A percentile compares a stretch with the other conserved stretches of the same genome.
Conservation (phyloP, 257 asterid species). For the Dorcoceras hygrometricum region DNA sequence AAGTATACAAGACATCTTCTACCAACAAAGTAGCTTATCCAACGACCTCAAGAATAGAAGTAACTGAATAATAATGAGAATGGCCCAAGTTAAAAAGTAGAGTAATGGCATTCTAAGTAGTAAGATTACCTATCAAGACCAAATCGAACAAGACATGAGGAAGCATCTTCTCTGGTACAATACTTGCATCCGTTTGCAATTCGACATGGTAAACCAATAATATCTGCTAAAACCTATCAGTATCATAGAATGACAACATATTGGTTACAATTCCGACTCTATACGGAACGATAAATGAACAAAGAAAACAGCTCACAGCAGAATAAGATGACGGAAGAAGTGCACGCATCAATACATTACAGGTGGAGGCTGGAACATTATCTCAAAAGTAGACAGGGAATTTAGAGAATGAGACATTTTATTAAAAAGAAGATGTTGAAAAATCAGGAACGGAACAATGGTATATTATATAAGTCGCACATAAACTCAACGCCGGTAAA, state of each 20-base stretch:
- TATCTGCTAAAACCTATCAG: conserved; percentile 88
- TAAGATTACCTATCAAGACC: conserved; percentile 71
- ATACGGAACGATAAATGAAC: background rate
- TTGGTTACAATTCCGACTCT: background rate
- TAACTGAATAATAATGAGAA: conserved; percentile 10
- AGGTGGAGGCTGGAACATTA: background rate
- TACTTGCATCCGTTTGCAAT: conserved; percentile 91
- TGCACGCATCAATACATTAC: background rate
- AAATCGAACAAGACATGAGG: conserved; percentile 93
- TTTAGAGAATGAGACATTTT: background rate
- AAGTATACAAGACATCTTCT: conserved; percentile 17
- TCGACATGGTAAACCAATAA: conserved; percentile 90
- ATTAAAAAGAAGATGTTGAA: background rate
- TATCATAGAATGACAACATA: conserved; percentile 24
- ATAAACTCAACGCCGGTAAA: background rate
- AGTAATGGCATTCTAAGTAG: conserved; percentile 20
- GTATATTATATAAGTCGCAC: background rate
- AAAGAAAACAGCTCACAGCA: conserved; percentile 1
- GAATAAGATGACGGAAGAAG: background rate
- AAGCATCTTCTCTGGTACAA: conserved; percentile 77
- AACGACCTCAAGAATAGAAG: conserved; percentile 23
- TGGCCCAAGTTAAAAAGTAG: background rate
- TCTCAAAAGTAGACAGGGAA: background rate
- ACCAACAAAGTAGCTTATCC: conserved; percentile 2
- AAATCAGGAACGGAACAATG: too few relatives aligned